Conservation (phyloP, 2,329 filamentous ascomycete species). For the Phaeosphaeriaceae sp. region DNA sequence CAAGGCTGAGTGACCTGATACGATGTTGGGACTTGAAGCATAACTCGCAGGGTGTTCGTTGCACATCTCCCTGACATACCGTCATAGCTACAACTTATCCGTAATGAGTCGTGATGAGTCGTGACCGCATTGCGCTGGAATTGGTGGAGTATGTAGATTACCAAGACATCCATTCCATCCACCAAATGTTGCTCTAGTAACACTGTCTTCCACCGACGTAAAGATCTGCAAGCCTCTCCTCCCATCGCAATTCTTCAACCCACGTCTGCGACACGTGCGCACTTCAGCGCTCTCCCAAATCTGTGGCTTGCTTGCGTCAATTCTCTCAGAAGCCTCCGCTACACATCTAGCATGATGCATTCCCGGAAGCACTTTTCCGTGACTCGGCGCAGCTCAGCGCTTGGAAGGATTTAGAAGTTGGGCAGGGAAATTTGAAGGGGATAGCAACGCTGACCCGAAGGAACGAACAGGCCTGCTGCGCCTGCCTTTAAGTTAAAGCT, state of each 20-base stretch:
- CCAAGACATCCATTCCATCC: neutral
- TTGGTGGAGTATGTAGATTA: neutral
- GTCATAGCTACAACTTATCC: neutral
- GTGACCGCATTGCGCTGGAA: neutral
- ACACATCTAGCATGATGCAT: neutral
- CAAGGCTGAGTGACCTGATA: neutral
- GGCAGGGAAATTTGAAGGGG: neutral
- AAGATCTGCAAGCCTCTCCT: neutral
- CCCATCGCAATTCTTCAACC: conserved; percentile 3
- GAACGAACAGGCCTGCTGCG: neutral
- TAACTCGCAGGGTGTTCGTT: neutral
- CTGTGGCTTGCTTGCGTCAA: neutral
- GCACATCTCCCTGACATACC: too few species aligned
- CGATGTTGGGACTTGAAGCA: too few species aligned
- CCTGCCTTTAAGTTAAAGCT: neutral
- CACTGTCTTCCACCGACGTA: neutral
- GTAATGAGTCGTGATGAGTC: neutral
- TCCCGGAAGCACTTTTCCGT: neutral
- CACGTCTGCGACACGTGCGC: conserved; percentile 3
- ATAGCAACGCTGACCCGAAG: neutral
- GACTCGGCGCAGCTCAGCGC: neutral
- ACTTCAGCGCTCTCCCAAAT: neutral
- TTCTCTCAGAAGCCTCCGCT: neutral
- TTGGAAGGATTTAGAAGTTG: neutral
- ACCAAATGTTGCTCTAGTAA: neutral